Evolutionary conservation across 352 stramenopile genomes (phyloP), one percentile per base, ranked within the genome.

Genomic region (Pythium biforme): DNA sequence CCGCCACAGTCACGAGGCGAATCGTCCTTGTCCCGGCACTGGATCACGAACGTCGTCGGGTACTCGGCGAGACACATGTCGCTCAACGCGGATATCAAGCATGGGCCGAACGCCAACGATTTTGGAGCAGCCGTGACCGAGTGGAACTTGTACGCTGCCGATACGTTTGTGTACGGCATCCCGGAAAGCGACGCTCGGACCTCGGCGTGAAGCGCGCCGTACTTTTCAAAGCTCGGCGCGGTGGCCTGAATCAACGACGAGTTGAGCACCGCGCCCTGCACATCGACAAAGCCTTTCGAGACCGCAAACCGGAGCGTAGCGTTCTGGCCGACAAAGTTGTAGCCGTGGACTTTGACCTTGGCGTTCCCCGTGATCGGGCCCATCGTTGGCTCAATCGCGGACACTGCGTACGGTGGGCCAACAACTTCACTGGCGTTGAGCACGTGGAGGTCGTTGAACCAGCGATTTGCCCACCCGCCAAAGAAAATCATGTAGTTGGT

Each of bases 381-480:
- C 48, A 89, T 90, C n/a, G 73, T 81, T 29, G 96, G 94, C 55
- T 89, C 78, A 39, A 98, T 95, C 1, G 75, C 76, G 8, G 86
- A 90, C 45, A 99, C 94, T 5, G 94, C 96, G 75, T 99, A 99
- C 8, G 96, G 96, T 27, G 96, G 96, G 4, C 96, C 96, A 17
- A 99, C 92, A 43, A 99, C 95, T 65, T 98, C 92, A 43, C 76
- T 90, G 19, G 97, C 96, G 47, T 98, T 95, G 25, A 98, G 96
- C 0, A 97, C 77, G 59, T 93, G 81, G 20, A 97, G 76, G 46
- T 98, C 89, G 56, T 95, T 92, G 62, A 96, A 96, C 96, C 96
- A 99, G 43, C 88, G 88, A 56, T 98, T 98, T 4, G 93, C 94
- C 96, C 96, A 99, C 31, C 96, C 96, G 26, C 96, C 96, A 59